Evolutionary conservation across 1,284 basidiomycete genomes (phyloP), one percentile per base, ranked within the genome.

Genomic region (Ustilago shanxiensis): DNA sequence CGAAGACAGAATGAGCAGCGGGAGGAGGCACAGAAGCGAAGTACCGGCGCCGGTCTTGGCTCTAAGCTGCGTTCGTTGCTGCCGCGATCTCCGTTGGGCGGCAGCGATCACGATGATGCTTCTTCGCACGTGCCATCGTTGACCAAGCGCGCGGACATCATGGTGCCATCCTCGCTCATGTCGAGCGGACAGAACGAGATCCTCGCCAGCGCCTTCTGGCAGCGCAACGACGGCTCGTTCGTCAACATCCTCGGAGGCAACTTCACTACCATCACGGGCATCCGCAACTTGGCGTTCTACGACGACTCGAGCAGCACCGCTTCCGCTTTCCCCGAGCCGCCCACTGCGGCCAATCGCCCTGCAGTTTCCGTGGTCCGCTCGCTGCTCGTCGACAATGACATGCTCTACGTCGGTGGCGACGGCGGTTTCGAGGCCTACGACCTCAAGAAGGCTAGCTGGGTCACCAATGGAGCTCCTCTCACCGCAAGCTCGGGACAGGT

Each of bases 121-220:
- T 39, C 60, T 1, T 22, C 61, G 22, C 60, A 52, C 13, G 45
- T 50, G 8, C 24, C 66, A 9, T 74, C 73, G 4, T 59, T 80
- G 44, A 31, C 44, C n/a, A 70, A 62, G 50, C 72, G 79, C 13
- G 79, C 80, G 10, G 72, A 70, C 50, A 53, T 63, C 45, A 79
- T 81, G 70, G 52, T 66, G 22, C 80, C 85, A 1, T 81, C 87
- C 60, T 72, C 90, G 20, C 71, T 88, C 0, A 88, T 89, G 29
- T 86, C 90, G 1, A 88, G 90, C 1, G 87, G 90, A 0, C 91
- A 93, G 1, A 93, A 95, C 1, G 91, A 94, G 33, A 91, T 98
- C 63, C 89, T 97, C 47, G 90, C 93, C 0, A 95, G 94, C 37
- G 90, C 90, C 2, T 98, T 95, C 88, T 98, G 93, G 93, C 92